phyloP scores from a whole-genome alignment of 2,329 filamentous ascomycete species.

The Hortaea sp. region DNA sequence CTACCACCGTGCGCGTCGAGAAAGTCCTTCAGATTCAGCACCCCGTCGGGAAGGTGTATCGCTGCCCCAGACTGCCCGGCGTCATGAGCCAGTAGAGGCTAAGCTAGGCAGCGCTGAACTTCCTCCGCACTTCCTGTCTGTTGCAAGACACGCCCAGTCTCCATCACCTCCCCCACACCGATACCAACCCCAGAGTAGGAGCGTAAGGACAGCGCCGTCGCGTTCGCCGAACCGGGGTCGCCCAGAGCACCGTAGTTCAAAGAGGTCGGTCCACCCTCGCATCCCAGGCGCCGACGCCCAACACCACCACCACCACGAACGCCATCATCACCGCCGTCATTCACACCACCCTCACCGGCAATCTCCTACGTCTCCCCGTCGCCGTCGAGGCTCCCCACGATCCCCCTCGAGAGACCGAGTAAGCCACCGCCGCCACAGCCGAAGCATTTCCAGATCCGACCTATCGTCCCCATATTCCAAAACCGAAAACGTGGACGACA shows the following conservation, averaged over 20 bases:
- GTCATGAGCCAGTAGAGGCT: constrained; percentile 3
- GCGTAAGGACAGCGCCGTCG: constrained; percentile 3
- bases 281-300: not conserved
- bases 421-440: constrained; percentile 21
- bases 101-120: constrained; percentile 6
- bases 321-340: not conserved
- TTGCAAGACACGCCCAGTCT: constrained; percentile 1
- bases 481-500: constrained; percentile 1
- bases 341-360: not conserved
- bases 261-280: not conserved
- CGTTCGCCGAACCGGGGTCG: not conserved
- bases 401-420: constrained; percentile 11
- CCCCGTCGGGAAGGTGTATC: not conserved
- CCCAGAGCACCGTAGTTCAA: no score
- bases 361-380: constrained; percentile 11
- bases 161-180: constrained; percentile 2
- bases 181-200: constrained; percentile 1
- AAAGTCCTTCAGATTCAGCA: not conserved
- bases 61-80: not conserved
- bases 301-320: no score
- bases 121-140: constrained; percentile 9
- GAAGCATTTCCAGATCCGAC: constrained; percentile 8
- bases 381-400: constrained; percentile 9
- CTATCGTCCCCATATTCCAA: no score
- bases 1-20: constrained; percentile 2